Percentiles rank a stretch among this genome's conserved stretches.
phyloP scores from a whole-genome alignment of 1,284 basidiomycete genomes.

The Apiotrichum brassicae region DNA sequence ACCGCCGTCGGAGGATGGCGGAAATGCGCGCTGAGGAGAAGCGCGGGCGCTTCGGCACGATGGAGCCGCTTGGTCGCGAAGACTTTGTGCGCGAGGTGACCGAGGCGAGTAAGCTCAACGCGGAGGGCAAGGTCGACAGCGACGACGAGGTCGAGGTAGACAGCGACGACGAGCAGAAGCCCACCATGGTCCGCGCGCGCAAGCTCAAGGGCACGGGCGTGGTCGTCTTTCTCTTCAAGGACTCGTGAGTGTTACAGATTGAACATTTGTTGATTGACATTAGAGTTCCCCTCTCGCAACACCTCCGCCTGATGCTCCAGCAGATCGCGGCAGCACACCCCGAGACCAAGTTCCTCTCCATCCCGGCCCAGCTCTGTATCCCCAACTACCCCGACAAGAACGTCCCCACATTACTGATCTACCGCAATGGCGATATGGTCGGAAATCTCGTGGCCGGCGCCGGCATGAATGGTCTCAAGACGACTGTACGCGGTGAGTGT shows the following conservation, averaged over 20 bases:
- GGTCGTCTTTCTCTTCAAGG: slow-evolving; percentile 54
- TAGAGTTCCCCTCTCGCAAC: slow-evolving; percentile 72
- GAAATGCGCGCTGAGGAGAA: slow-evolving; percentile 60
- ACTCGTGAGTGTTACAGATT: slow-evolving; percentile 45
- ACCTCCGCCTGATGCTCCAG: slow-evolving; percentile 64
- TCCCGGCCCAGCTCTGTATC: slow-evolving; percentile 92
- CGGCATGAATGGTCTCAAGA: slow-evolving; percentile 61
- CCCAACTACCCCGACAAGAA: slow-evolving; percentile 88
- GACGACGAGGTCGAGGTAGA: slow-evolving; percentile 39
- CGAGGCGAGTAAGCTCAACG: slow-evolving; percentile 71
- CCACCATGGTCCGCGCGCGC: slow-evolving; percentile 18
- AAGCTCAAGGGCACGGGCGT: slow-evolving; percentile 51
- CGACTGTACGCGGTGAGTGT: slow-evolving; percentile 71
- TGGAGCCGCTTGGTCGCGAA: slow-evolving; percentile 83
- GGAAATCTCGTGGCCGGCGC: slow-evolving; percentile 71
- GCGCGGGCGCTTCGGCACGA: slow-evolving; percentile 70
- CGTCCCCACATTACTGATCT: slow-evolving; percentile 86
- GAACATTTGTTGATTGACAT: not conserved
- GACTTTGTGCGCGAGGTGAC: slow-evolving; percentile 95
- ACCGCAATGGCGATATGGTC: slow-evolving; percentile 80
- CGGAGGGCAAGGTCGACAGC: slow-evolving; percentile 53
- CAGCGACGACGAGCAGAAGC: slow-evolving; percentile 28
- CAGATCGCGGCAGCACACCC: slow-evolving; percentile 74
- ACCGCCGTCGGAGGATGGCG: slow-evolving; percentile 60
- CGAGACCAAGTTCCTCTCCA: slow-evolving; percentile 90